Evolutionary conservation across 148 eudicot genomes (phyloP).

Genomic region (Rhododendron ferrugineum): DNA sequence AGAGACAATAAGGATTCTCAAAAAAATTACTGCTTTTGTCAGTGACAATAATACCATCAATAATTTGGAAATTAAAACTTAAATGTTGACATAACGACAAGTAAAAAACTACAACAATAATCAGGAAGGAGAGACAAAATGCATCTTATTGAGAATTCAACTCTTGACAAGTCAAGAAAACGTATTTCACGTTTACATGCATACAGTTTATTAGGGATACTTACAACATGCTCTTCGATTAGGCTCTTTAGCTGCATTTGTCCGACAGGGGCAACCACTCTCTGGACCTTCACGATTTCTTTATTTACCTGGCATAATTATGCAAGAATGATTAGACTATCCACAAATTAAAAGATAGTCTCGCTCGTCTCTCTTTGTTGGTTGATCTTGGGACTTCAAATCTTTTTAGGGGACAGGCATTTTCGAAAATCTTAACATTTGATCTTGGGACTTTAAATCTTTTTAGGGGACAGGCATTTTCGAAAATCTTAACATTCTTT

Average conservation of each 20-base stretch:
- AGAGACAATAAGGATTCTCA: neutral
- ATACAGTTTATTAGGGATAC: conserved; percentile 29
- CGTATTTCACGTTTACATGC: neutral
- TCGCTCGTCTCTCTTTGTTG: neutral
- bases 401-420: neutral
- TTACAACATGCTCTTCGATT: conserved; percentile 93
- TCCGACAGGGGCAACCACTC: conserved; percentile 96
- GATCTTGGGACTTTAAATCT: neutral
- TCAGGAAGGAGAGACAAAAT: neutral
- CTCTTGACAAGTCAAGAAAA: neutral
- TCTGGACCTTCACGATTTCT: conserved; percentile 96
- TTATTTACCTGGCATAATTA: conserved; percentile 65
- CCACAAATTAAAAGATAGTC: neutral
- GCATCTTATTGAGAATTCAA: neutral
- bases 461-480: neutral
- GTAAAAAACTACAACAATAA: neutral
- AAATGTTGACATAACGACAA: neutral
- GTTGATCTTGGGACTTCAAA: neutral
- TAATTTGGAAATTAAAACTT: neutral
- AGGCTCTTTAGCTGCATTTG: conserved; percentile 94
- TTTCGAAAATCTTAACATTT: too few species aligned
- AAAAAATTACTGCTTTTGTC: neutral
- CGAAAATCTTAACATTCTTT: neutral
- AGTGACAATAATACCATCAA: neutral
- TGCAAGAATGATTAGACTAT: neutral